phyloP scores from a whole-genome alignment of 345 rosid genomes.

The Sisymbrium irio region DNA sequence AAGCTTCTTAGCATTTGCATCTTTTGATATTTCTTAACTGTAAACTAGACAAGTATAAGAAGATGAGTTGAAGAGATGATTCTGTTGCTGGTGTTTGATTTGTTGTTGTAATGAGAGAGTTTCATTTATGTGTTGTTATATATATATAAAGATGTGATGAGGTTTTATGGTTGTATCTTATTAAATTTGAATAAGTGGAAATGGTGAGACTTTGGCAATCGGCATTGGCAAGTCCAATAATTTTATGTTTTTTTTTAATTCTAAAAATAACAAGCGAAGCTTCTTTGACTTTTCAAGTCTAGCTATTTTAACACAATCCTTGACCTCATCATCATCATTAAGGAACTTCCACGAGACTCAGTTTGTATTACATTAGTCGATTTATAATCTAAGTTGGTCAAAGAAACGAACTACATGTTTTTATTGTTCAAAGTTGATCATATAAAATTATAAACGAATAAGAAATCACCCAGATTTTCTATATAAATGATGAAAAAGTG shows the following conservation, averaged over 20 bases:
- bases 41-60: background rate
- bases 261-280: background rate
- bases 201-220: conserved; percentile 7
- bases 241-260: background rate
- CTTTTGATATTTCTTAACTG: background rate
- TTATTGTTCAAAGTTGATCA: background rate
- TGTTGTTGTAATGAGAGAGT: conserved; percentile 20
- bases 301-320: background rate
- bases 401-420: conserved; percentile 23
- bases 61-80: background rate
- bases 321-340: conserved; percentile 14
- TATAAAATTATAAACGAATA: background rate
- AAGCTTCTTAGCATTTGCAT: conserved; percentile 58
- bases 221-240: conserved; percentile 2
- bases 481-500: background rate
- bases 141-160: conserved; percentile 17
- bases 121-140: background rate
- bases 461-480: background rate
- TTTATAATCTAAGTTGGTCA: background rate
- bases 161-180: too few relatives aligned
- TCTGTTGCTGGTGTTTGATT: background rate
- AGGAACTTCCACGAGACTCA: conserved; percentile 16
- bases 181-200: background rate
- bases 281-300: conserved; percentile 27
- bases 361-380: background rate